Evolutionary conservation across 2,329 filamentous ascomycete genomes (phyloP).

Genomic region (Paramyrothecium sp.): DNA sequence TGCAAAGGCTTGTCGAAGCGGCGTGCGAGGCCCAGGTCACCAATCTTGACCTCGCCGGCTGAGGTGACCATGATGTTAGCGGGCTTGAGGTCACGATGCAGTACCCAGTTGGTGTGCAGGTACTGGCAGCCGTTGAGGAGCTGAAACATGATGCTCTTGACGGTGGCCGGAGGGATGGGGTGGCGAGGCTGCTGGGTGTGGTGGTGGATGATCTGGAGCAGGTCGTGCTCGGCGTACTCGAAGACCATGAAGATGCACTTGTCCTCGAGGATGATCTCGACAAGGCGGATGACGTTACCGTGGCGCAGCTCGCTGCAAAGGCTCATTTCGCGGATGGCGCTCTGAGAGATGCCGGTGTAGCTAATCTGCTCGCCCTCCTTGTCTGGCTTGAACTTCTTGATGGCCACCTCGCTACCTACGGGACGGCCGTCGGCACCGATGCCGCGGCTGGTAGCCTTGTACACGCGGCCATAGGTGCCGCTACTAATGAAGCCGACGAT

Average conservation of each 20-base stretch:
- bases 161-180: constrained; percentile 81
- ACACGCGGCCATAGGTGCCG: constrained; percentile 95
- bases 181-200: constrained; percentile 87
- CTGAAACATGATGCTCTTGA: constrained; percentile 95
- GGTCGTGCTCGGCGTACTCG: constrained; percentile 95
- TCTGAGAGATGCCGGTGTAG: constrained; percentile 97
- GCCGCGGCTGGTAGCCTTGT: constrained; percentile 78
- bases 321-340: constrained; percentile 95
- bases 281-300: constrained; percentile 82
- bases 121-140: constrained; percentile 93
- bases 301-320: constrained; percentile 90
- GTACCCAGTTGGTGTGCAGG: constrained; percentile 92
- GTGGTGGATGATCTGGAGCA: constrained; percentile 97
- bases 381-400: constrained; percentile 99
- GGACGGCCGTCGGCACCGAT: constrained; percentile 35
- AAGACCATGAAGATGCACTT: constrained; percentile 99
- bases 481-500: constrained; percentile 98
- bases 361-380: constrained; percentile 94
- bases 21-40: constrained; percentile 87
- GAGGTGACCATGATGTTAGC: constrained; percentile 99
- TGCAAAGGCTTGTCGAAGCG: constrained; percentile 93
- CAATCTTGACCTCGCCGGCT: constrained; percentile 86
- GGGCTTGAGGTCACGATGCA: constrained; percentile 94
- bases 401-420: constrained; percentile 80
- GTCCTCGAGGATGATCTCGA: constrained; percentile 96